Conservation (phyloP, 768 basidiomycete species). For the Macrolepiota albuminosa region DNA sequence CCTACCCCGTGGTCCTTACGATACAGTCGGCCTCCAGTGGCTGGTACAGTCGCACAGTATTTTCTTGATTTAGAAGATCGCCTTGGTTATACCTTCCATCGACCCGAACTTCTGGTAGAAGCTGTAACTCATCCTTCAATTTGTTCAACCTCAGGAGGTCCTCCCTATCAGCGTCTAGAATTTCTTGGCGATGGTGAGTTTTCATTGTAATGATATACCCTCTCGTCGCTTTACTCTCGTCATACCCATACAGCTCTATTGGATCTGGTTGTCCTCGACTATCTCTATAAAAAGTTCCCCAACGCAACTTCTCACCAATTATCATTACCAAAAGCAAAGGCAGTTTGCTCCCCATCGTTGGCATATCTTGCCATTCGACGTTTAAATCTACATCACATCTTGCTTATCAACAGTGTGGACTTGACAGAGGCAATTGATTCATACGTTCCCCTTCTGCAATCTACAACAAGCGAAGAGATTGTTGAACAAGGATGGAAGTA, state of each 20-base stretch:
- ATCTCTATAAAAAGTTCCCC: slow-evolving; percentile 68
- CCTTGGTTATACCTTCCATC: slow-evolving; percentile 68
- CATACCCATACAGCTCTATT: slow-evolving; percentile 48
- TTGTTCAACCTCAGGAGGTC: slow-evolving; percentile 32
- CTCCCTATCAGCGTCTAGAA: slow-evolving; percentile 83
- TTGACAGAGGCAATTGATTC: slow-evolving; percentile 59
- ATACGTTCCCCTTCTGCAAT: slow-evolving; percentile 56
- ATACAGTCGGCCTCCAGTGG: slow-evolving; percentile 31
- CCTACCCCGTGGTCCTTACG: slow-evolving; percentile 62
- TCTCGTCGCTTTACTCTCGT: not conserved
- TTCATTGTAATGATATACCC: not conserved
- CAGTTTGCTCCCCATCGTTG: slow-evolving; percentile 70
- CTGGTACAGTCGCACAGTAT: slow-evolving; percentile 36
- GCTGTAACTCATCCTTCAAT: slow-evolving; percentile 88
- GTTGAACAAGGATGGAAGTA: slow-evolving; percentile 72
- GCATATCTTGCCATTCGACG: slow-evolving; percentile 63
- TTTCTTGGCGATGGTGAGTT: slow-evolving; percentile 84
- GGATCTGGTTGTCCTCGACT: slow-evolving; percentile 66
- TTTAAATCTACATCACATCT: slow-evolving; percentile 61
- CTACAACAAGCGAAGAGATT: slow-evolving; percentile 53
- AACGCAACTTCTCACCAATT: slow-evolving; percentile 73
- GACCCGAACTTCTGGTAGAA: slow-evolving; percentile 61
- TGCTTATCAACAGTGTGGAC: slow-evolving; percentile 66
- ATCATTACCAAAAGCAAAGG: slow-evolving; percentile 62
- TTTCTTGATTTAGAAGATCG: slow-evolving; percentile 53